phyloP scores from a whole-genome alignment of 2,329 filamentous ascomycete species.

The Colletotrichum paranaense region DNA sequence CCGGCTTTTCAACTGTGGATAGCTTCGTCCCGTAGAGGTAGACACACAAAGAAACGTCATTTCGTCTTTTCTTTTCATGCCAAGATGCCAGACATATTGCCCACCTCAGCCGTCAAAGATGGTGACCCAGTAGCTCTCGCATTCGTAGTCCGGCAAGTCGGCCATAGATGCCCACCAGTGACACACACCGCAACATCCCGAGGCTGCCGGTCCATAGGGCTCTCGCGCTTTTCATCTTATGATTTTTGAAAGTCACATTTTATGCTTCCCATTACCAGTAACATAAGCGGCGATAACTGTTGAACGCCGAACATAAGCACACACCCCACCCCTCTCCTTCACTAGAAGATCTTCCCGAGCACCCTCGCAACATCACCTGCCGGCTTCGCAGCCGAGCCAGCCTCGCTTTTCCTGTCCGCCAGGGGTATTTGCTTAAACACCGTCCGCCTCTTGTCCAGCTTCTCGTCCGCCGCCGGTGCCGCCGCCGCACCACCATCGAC shows the following conservation, averaged over 20 bases:
- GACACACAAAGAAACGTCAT: neutral
- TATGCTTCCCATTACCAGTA: neutral
- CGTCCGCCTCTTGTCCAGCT: conserved; percentile 49
- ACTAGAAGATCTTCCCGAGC: conserved; percentile 72
- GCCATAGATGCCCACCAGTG: neutral
- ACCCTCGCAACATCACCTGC: conserved; percentile 69
- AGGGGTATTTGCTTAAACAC: conserved; percentile 76
- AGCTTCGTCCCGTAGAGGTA: neutral
- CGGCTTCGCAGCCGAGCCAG: conserved; percentile 60
- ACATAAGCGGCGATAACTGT: neutral
- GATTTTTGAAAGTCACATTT: neutral
- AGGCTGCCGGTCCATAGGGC: neutral
- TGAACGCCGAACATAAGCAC: neutral
- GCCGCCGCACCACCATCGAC: conserved; percentile 23
- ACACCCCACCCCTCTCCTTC: neutral
- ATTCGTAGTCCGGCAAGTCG: neutral
- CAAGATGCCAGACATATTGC: neutral
- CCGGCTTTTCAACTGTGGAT: neutral
- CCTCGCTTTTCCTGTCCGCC: conserved; percentile 59
- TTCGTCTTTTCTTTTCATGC: neutral
- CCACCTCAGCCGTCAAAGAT: neutral
- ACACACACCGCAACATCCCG: neutral
- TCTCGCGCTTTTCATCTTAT: neutral
- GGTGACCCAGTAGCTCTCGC: neutral
- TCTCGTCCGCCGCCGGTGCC: conserved; percentile 21